Evolutionary conservation across 352 stramenopile species (phyloP).

Genomic region (Phytophthora megakarya): DNA sequence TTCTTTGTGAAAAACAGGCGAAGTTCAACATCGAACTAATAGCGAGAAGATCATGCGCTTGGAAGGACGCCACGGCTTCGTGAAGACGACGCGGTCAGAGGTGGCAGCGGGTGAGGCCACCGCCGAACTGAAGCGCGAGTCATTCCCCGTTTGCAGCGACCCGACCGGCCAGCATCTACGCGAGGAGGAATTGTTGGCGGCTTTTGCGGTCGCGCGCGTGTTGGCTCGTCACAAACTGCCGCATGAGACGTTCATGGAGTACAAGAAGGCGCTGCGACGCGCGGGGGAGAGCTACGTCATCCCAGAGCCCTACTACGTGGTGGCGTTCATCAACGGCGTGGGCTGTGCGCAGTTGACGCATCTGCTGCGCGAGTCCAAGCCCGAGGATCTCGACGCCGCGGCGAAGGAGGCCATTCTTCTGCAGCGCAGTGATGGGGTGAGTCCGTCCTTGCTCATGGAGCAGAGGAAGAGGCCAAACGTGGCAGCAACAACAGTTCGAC

Average conservation of each 20-base stretch:
- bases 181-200: conserved; percentile 27
- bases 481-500: not conserved
- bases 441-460: conserved; percentile 8
- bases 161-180: conserved; percentile 15
- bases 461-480: conserved; percentile 7
- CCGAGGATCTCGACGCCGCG: conserved; percentile 19
- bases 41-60: conserved; percentile 14
- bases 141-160: not conserved
- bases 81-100: not conserved
- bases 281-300: conserved; percentile 25
- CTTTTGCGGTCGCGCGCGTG: conserved; percentile 28
- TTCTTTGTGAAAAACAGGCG: not conserved
- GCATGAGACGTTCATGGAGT: conserved; percentile 34
- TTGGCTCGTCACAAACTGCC: conserved; percentile 25
- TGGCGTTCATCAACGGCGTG: conserved; percentile 35
- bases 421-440: conserved; percentile 28
- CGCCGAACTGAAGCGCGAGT: conserved; percentile 28
- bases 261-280: conserved; percentile 25
- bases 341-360: conserved; percentile 18
- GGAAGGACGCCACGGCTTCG: conserved; percentile 20
- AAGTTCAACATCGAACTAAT: conserved; percentile 24
- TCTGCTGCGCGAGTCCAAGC: conserved; percentile 27
- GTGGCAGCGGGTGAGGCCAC: conserved; percentile 20
- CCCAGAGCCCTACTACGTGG: conserved; percentile 31
- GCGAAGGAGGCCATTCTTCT: conserved; percentile 32